Evolutionary conservation across 805 yeast genomes (phyloP), one percentile per base, ranked within the genome.

Genomic region (Hanseniaspora lachancei): DNA sequence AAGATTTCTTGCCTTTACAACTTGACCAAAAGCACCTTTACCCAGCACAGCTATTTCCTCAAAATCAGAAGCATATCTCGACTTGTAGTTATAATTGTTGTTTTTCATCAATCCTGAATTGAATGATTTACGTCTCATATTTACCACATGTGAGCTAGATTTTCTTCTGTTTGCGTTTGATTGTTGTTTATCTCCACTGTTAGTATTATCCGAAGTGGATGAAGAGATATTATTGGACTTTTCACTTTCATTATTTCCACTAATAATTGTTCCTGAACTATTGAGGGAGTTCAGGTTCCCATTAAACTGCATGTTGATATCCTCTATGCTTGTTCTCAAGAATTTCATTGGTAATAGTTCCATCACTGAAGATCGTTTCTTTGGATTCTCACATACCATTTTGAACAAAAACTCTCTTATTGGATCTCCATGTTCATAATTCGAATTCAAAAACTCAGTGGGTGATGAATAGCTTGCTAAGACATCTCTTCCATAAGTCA

Each of bases 21-120:
- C 99, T 67, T 93, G 97, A 6, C 99, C 99, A 70, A 85, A 93
- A 0, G 95, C 99, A 41, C 99, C 99, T 62, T 82, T 80, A 2
- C 99, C 99, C 9, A 93, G 70, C 21, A 83, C 79, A 0, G 91
- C 93, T 46, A 88, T 85, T 65, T 93, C 98, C 67, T 93, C 98
- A 68, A 95, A 93, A 66, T 93, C 99, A 59, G 89, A 80, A 3
- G 82, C 85, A 65, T 91, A 93, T 60, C 98, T 74, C 0, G 96
- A 88, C 69, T 61, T 59, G 5, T 66, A 53, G 23, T 53, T 44
- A 32, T 34, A 41, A 18, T 53, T 43, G 13, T 32, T 44, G 9
- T 18, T 46, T 29, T 46, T 66, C 46, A 72, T 62, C 6, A 73
- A 64, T 10, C 73, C 72, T 38, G 68, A 68, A 59, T 70, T 72